A percentile compares a stretch with the other conserved stretches of the same genome.
These are phyloP conservation scores for Fusarium gaditjirri DNA, from an alignment of 2,329 filamentous ascomycete species.

Conservation along the genomic window DNA sequence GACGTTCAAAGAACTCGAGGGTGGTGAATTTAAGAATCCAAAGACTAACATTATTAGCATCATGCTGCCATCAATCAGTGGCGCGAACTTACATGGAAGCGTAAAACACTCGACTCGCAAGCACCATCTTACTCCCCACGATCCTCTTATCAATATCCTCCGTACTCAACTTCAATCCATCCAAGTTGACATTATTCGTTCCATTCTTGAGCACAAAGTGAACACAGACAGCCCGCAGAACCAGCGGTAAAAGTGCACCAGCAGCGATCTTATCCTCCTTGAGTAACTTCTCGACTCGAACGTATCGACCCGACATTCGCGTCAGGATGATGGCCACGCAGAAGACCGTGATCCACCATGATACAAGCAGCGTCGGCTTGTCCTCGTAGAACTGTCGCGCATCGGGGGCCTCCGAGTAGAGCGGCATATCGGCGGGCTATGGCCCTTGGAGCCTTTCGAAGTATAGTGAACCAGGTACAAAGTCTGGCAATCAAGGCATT, in stretches of 20 bases:
- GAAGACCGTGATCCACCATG: constrained; percentile 91
- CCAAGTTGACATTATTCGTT: constrained; percentile 81
- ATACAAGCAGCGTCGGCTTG: constrained; percentile 88
- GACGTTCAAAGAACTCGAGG: constrained; percentile 86
- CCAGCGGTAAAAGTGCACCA: constrained; percentile 78
- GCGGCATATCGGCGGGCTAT: constrained; percentile 55
- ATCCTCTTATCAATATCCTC: constrained; percentile 64
- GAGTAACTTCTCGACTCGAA: constrained; percentile 85
- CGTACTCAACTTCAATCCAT: constrained; percentile 25
- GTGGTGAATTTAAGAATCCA: constrained; percentile 92
- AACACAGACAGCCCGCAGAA: constrained; percentile 81
- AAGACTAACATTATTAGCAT: constrained; percentile 64
- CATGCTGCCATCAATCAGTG: background rate
- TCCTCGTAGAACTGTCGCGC: constrained; percentile 60
- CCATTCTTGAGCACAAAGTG: constrained; percentile 87
- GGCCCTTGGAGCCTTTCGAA: constrained; percentile 9
- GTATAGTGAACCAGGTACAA: background rate
- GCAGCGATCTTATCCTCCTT: constrained; percentile 86
- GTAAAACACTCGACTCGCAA: constrained; percentile 84
- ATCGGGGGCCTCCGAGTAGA: constrained; percentile 64
- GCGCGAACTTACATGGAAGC: constrained; percentile 76
- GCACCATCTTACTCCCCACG: constrained; percentile 80
- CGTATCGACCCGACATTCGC: constrained; percentile 79
- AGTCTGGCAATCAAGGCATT: background rate
- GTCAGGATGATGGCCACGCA: constrained; percentile 82